Percentiles rank a stretch among this genome's conserved stretches.
These are phyloP conservation scores for Amylostereum chailletii DNA, from an alignment of 1,284 basidiomycete genomes.

Conservation along the genomic window DNA sequence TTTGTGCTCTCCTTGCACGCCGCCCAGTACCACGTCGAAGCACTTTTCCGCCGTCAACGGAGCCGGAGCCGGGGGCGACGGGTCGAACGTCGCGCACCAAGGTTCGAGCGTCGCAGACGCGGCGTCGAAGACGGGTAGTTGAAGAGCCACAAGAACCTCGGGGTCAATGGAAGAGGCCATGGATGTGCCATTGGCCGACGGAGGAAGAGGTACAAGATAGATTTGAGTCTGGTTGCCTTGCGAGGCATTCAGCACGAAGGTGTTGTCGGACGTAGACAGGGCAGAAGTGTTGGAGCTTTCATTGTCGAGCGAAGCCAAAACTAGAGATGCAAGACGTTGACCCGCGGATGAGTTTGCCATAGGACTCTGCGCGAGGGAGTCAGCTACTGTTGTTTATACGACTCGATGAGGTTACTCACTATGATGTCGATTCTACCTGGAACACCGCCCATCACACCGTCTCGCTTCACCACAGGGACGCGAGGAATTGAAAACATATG, in stretches of 20 bases:
- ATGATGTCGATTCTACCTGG: constrained; percentile 40
- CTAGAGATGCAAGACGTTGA: constrained; percentile 38
- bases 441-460: constrained; percentile 17
- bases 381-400: background rate
- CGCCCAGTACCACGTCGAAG: constrained; percentile 7
- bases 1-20: constrained; percentile 22
- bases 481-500: constrained; percentile 2
- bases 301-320: constrained; percentile 26
- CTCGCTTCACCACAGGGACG: constrained; percentile 15
- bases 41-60: constrained; percentile 44
- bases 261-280: constrained; percentile 17
- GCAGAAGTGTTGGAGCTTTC: constrained; percentile 13
- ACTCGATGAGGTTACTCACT: constrained; percentile 22
- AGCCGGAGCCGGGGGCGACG: constrained; percentile 35
- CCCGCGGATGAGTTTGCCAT: constrained; percentile 19
- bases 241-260: constrained; percentile 49
- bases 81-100: constrained; percentile 57
- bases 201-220: constrained; percentile 29
- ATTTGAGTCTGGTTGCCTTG: constrained; percentile 42
- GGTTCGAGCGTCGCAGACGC: constrained; percentile 24
- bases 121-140: constrained; percentile 36
- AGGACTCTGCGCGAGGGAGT: constrained; percentile 16
- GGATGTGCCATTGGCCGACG: constrained; percentile 4
- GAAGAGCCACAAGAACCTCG: constrained; percentile 29
- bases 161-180: constrained; percentile 8